phyloP scores from a whole-genome alignment of 2,329 filamentous ascomycete genomes.

The Coniochaeta hoffmannii region DNA sequence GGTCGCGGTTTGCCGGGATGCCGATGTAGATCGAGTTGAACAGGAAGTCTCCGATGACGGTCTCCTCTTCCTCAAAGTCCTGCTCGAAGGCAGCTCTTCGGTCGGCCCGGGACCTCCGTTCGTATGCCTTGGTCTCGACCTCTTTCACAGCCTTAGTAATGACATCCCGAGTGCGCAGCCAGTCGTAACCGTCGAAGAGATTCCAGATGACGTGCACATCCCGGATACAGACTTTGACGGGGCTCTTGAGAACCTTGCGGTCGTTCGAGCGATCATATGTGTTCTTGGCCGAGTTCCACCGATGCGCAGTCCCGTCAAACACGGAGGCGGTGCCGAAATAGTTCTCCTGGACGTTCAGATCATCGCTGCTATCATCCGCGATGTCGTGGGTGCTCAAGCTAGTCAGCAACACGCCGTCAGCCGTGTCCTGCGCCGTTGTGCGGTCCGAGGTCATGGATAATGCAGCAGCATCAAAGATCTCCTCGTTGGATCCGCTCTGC shows the following conservation, averaged over 20 bases:
- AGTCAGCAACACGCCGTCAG: conserved; percentile 37
- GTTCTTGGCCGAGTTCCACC: conserved; percentile 74
- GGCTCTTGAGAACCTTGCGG: conserved; percentile 54
- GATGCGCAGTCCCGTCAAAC: conserved; percentile 60
- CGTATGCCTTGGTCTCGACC: conserved; percentile 74
- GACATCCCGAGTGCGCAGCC: conserved; percentile 77
- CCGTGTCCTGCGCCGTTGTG: conserved; percentile 33
- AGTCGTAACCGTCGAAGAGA: conserved; percentile 95
- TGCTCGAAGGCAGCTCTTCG: conserved; percentile 47
- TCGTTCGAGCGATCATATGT: conserved; percentile 62
- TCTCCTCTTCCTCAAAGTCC: conserved; percentile 72
- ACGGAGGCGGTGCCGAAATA: conserved; percentile 62
- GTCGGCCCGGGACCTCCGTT: conserved; percentile 55
- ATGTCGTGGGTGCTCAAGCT: conserved; percentile 26
- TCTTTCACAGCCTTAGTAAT: conserved; percentile 85
- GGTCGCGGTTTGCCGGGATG: conserved; percentile 79
- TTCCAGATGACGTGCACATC: conserved; percentile 97
- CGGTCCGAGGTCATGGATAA: conserved; percentile 31
- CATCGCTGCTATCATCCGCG: conserved; percentile 42
- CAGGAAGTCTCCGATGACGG: conserved; percentile 85
- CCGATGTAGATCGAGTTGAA: conserved; percentile 99
- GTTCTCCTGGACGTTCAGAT: conserved; percentile 68
- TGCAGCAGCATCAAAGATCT: conserved; percentile 37
- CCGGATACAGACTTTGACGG: conserved; percentile 69
- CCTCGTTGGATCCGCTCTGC: conserved; percentile 33